Percentiles rank a stretch among this genome's conserved stretches.
phyloP scores from a whole-genome alignment of 306 rosid species.

The Elaeagnus macrophylla region DNA sequence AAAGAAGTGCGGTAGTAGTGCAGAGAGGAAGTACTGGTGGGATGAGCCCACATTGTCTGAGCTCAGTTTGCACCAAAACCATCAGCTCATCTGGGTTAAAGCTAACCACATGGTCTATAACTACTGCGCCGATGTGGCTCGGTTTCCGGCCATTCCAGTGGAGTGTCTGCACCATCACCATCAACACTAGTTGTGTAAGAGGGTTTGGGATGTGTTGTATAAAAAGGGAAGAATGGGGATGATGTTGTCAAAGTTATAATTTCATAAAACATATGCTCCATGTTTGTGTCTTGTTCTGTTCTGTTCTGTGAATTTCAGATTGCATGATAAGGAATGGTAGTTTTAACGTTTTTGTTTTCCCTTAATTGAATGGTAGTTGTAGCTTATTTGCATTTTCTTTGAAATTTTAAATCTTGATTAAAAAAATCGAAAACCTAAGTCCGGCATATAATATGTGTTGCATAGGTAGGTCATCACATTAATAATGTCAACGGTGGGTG shows the following conservation, averaged over 20 bases:
- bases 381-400: no score
- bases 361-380: no score
- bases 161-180: constrained; percentile 84
- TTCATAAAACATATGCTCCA: constrained; percentile 17
- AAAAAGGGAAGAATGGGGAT: not conserved
- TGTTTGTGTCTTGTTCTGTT: constrained; percentile 10
- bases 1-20: constrained; percentile 44
- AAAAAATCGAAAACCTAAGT: no score
- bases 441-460: no score
- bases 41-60: constrained; percentile 56
- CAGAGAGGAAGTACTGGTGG: constrained; percentile 76
- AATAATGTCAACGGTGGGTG: no score
- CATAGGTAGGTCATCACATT: no score
- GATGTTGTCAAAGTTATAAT: not conserved
- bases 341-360: no score
- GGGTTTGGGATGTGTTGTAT: no score
- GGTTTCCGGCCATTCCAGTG: constrained; percentile 52
- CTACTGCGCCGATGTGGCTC: constrained; percentile 62
- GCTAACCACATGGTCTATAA: constrained; percentile 88
- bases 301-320: no score
- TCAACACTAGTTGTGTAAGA: not conserved
- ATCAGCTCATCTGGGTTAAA: constrained; percentile 81
- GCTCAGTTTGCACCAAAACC: constrained; percentile 72
- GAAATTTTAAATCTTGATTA: no score
- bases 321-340: no score